Evolutionary conservation across 2,329 filamentous ascomycete genomes (phyloP).

Genomic region (Cordyceps farinosa): DNA sequence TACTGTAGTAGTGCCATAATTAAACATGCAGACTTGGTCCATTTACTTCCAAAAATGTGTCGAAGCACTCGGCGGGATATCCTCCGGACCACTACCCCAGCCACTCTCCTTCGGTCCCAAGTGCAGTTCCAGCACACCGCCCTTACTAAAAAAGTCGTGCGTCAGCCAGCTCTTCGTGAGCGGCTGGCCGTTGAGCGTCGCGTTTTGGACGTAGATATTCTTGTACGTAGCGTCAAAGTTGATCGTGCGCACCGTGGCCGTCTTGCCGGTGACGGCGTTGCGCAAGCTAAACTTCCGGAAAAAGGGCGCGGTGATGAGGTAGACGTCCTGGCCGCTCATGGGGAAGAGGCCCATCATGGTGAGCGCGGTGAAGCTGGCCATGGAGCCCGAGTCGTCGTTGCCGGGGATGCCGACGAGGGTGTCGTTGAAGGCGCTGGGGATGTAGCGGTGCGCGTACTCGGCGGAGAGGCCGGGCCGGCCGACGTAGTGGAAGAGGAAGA

Average conservation of each 20-base stretch:
- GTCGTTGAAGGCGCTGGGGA: conserved; percentile 65
- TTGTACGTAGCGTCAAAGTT: conserved; percentile 42
- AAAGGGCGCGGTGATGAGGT: conserved; percentile 50
- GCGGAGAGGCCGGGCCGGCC: conserved; percentile 57
- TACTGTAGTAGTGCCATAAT: too few species aligned
- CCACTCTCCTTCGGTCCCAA: conserved; percentile 15
- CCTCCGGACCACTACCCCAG: conserved; percentile 17
- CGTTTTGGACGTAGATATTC: conserved; percentile 57
- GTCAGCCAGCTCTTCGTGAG: conserved; percentile 58
- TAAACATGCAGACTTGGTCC: neutral
- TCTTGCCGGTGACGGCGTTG: conserved; percentile 26
- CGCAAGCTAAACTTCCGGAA: conserved; percentile 43
- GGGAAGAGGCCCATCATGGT: conserved; percentile 53
- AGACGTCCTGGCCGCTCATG: conserved; percentile 51
- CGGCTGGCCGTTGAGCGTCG: conserved; percentile 49
- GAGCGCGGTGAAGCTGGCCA: conserved; percentile 50
- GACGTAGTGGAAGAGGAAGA: conserved; percentile 61
- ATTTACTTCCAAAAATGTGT: conserved; percentile 24
- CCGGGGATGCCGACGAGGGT: conserved; percentile 55
- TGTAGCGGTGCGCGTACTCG: conserved; percentile 59
- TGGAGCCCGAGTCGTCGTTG: conserved; percentile 52
- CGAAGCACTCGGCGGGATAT: conserved; percentile 25
- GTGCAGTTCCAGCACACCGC: conserved; percentile 49
- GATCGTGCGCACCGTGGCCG: conserved; percentile 29
- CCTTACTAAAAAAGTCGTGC: conserved; percentile 57